Base-by-base conservation (phyloP, 2,329 filamentous ascomycete genomes). In the Geosmithia putterillii region DNA sequence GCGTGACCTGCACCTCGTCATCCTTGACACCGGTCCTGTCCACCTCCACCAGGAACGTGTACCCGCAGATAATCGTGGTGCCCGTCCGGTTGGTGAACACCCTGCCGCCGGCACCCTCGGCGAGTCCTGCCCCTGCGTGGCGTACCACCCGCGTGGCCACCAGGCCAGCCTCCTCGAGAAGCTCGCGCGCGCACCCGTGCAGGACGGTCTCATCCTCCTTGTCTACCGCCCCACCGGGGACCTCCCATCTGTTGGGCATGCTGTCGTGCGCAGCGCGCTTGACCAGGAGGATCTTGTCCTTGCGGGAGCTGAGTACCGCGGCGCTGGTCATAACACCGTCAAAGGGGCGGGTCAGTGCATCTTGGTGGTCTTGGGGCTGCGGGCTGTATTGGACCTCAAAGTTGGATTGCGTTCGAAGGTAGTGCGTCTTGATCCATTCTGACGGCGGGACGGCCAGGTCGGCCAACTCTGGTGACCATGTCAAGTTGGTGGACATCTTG, bases 161-260 rank as follows among this genome's bases (percentile, higher is more conserved):
- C 4, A 73, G 53, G 0, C 69, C 66, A 8, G 65, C 51, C 52
- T 73, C 70, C 53, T 74, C 71, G 53, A 54, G 59, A 2, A 74
- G 56, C 55, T 74, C 71, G 15, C 71, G 60, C 15, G 61, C 65
- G n/a, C 62, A 64, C 15, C 60, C 63, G 40, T 61, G 50, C 4
- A 74, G 55, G 4, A 74, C 58, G 12, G 52, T 65, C 6, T 47
- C 38, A 47, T 73, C 69, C 1, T 55, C 53, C 0, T 52, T 42
- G 41, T 73, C 71, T 36, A 63, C 63, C 1, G 57, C 64, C n/a
- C 71, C 71, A 19, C 71, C 71, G 1, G 71, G 70, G 1, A 62
- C 47, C 45, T 74, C 71, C 71, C 71, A 74, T 4, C 49, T 54
- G 44, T 62, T 53, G 3, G 70, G 69, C 55, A 65, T 62, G 43